Base-by-base conservation (phyloP, 371 early-diverging fungal species). In the Neoconidiobolus thromboides region DNA sequence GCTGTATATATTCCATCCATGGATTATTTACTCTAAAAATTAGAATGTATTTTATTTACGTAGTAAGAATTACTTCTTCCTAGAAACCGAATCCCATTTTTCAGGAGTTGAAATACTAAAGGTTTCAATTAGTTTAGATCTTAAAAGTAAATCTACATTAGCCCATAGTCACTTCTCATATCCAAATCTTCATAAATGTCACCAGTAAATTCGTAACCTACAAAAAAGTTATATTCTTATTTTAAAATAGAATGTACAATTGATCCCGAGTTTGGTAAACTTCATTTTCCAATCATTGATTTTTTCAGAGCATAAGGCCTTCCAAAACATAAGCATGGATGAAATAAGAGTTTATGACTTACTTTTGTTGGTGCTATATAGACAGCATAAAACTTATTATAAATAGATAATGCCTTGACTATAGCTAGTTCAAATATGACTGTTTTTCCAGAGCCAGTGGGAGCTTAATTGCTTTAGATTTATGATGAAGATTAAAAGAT, bases 401-500 rank as follows among this genome's bases (percentile, higher is more conserved):
- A 3, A 1, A 12, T 14, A 9, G 10, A 26, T 15, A 44, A 44
- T 15, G 14, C 58, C 39, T 48, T 58, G 37, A 43, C 0, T 3
- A 90, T 82, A 1, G 84, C 80, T 10, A 90, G 58, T 58, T 88
- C 80, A 66, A 86, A 74, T 36, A 89, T 57, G 37, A 71, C 79
- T 1, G 90, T 89, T 64, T 93, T 91, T 41, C 91, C 93, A 12
- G 86, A 76, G 1, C 93, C 90, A 5, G 91, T 91, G 0, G 93
- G 93, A 7, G 93, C 87, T 77, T 54, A 26, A 26, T 26, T 26
- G 26, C 26, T 15, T 15, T 1, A 55, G 48, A 55, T 51, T 7
- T 76, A 49, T 48, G 37, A 60, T 40, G 49, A 14, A 9, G n/a
- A 37, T 14, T 12, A 36, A 5, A 43, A 10, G 3, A 37, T 9